Base-by-base conservation (phyloP, 371 early-diverging fungal genomes). In the Mucor indicus region DNA sequence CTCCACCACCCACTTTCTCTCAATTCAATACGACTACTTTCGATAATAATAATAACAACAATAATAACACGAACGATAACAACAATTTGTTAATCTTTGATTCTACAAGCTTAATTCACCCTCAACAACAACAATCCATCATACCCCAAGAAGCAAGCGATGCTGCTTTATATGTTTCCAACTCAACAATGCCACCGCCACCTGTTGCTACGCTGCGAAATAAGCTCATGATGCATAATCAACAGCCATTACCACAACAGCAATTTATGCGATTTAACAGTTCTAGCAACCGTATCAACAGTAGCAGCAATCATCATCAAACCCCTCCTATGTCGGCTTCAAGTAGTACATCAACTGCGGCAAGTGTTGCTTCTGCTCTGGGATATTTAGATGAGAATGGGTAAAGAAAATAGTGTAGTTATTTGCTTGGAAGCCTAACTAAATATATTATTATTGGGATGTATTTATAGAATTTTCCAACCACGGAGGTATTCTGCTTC, bases 181-280 rank as follows among this genome's bases (percentile, higher is more conserved):
- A 48, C n/a, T 44, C 62, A 11, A 22, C 65, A 12, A 41, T 62
- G 46, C 69, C 71, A 39, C 74, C 74, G 7, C 75, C 71, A 5
- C 62, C 71, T 24, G 33, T 60, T 29, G 58, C 60, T 15, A 66
- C 68, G 3, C 20, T 62, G 13, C 51, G 62, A 3, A 69, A 50
- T 36, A 69, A 64, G 24, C 15, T 69, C 19, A 37, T 72, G 24
- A 51, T 30, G 6, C 43, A 30, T 31, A 37, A 38, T 22, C 44
- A 42, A 21, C n/a, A n/a, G n/a, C n/a, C n/a, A n/a, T n/a, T n/a
- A n/a, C n/a, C n/a, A n/a, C n/a, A n/a, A n/a, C 44, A 31, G 6
- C 50, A 42, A 32, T 40, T 11, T 22, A 24, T 47, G 15, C 42
- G 30, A 24, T 32, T 43, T 17, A 55, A 29, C 15, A 24, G 38